Evolutionary conservation across 768 basidiomycete species (phyloP), one percentile per base, ranked within the genome.

Genomic region (Tricholoma hemisulphureum): DNA sequence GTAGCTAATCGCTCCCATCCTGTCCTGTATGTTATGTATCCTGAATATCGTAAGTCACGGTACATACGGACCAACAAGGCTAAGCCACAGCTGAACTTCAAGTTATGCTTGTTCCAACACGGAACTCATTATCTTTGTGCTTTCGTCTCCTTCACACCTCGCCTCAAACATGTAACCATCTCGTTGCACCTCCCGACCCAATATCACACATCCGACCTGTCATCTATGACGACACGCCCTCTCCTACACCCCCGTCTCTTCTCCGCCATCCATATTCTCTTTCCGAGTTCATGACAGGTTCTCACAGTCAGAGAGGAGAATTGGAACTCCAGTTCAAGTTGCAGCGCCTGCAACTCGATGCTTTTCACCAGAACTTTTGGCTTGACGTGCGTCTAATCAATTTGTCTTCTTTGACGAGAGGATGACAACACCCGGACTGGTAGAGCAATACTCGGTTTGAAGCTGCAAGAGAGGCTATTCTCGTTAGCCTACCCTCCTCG

Each of bases 391-490:
- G 89, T 80, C n/a, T 11, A 34, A 2, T 21, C 35, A 32, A 23
- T 26, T 5, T 6, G 18, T 64, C n/a, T 11, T 21, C 21, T 20
- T 29, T 35, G 43, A 45, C 18, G 31, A 10, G n/a, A 46, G 32
- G 37, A 31, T 29, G 39, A 55, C 60, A 24, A 48, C 32, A 31
- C 43, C 20, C 28, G 16, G 6, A 31, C 43, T 24, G 58, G n/a
- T 64, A 94, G 92, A 89, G 83, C 68, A 94, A 94, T 67, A 76
- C 80, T 9, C 86, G 91, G n/a, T 93, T 92, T 67, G 84, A 90
- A 66, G 77, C 80, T 8, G 89, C 84, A 31, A 89, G 87, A 71
- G 71, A 79, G 21, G 78, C 82, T 9, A 74, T 84, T 20, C 75
- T 91, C 11, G 66, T 76, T 8, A 78, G 83, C 53, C 77, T 90